phyloP scores from a whole-genome alignment of 1,284 basidiomycete genomes.

The Bondarzewia mesenterica region DNA sequence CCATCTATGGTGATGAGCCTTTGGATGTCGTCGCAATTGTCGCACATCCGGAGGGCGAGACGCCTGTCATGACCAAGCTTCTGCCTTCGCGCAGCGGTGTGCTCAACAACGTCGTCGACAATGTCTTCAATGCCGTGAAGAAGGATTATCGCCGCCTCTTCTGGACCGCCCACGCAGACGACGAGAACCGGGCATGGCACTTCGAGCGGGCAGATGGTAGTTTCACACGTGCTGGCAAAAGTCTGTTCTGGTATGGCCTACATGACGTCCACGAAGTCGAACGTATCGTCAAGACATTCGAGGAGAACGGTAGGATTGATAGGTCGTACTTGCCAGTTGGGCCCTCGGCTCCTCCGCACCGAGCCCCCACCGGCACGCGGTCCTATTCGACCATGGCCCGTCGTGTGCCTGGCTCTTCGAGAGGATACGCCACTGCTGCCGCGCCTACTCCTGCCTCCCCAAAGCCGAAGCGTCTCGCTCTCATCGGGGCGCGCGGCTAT shows the following conservation, averaged over 20 bases:
- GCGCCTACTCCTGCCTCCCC: slow-evolving; percentile 35
- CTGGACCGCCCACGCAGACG: slow-evolving; percentile 94
- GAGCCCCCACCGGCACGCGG: slow-evolving; percentile 34
- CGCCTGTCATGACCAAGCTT: slow-evolving; percentile 90
- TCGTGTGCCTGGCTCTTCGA: slow-evolving; percentile 38
- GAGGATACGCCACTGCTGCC: slow-evolving; percentile 58
- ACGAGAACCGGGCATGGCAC: slow-evolving; percentile 97
- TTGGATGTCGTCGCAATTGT: slow-evolving; percentile 95
- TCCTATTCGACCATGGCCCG: slow-evolving; percentile 74
- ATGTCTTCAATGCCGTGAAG: slow-evolving; percentile 92
- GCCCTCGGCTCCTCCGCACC: slow-evolving; percentile 65
- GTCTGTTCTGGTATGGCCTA: slow-evolving; percentile 97
- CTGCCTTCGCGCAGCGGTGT: slow-evolving; percentile 84
- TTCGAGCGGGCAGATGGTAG: slow-evolving; percentile 97
- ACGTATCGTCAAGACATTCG: slow-evolving; percentile 75
- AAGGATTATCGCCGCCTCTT: slow-evolving; percentile 94
- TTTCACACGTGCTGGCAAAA: slow-evolving; percentile 91
- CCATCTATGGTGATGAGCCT: slow-evolving; percentile 96
- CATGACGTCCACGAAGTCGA: slow-evolving; percentile 92
- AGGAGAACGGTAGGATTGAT: slow-evolving; percentile 80
- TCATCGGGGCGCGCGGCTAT: slow-evolving; percentile 94
- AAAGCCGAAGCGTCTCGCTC: slow-evolving; percentile 80
- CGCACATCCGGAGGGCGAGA: slow-evolving; percentile 83
- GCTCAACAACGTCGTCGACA: slow-evolving; percentile 93
- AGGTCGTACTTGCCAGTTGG: slow-evolving; percentile 82